These are phyloP conservation scores for Beverwykella pulmonaria DNA, from an alignment of 495 filamentous ascomycete species.

Conservation along the genomic window DNA sequence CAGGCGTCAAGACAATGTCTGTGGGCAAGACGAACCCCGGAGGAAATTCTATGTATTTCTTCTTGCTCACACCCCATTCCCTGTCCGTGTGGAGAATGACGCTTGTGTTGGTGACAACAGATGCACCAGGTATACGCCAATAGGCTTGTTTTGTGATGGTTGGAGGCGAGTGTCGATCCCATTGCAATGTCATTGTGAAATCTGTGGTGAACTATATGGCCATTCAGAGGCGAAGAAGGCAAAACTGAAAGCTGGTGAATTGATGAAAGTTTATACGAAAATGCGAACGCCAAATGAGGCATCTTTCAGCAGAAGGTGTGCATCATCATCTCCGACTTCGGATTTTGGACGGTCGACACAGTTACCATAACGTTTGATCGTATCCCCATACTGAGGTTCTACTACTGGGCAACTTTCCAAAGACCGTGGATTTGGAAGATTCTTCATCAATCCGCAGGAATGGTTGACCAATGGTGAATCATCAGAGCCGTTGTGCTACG, in stretches of 20 bases:
- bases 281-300: background rate
- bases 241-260: no score
- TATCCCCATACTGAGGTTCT: no score
- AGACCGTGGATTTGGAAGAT: no score
- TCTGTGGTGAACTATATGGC: background rate
- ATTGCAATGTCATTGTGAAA: background rate
- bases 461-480: background rate
- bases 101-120: background rate
- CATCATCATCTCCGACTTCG: background rate
- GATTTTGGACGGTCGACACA: background rate
- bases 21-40: background rate
- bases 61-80: background rate
- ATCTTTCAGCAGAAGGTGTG: background rate
- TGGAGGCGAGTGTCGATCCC: background rate
- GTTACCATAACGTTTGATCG: background rate
- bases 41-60: background rate
- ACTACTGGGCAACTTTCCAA: no score
- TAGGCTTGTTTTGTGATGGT: background rate
- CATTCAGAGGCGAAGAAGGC: no score
- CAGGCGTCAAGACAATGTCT: background rate
- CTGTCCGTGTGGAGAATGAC: background rate
- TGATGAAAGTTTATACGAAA: background rate
- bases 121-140: background rate
- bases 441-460: background rate
- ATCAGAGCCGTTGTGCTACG: background rate